Conservation (phyloP, 2,329 filamentous ascomycete genomes). For the Pseudogymnoascus sp. region DNA sequence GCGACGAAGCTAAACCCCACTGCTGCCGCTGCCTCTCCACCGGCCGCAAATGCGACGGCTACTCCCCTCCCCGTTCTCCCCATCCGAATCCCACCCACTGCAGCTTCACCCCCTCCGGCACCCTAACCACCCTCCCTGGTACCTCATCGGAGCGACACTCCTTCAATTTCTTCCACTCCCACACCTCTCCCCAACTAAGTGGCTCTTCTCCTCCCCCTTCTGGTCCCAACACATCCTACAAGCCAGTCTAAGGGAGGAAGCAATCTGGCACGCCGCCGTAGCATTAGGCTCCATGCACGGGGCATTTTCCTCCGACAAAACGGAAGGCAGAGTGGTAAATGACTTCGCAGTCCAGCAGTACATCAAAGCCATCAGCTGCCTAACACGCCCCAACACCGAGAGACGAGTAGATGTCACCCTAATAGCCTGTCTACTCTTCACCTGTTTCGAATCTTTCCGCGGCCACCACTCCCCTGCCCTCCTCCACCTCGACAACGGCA, state of each 20-base stretch:
- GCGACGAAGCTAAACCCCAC: conserved; percentile 17
- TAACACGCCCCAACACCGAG: neutral
- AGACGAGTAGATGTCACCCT: conserved; percentile 29
- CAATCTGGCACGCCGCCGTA: conserved; percentile 59
- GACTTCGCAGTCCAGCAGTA: conserved; percentile 53
- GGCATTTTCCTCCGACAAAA: conserved; percentile 48
- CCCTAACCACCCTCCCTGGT: conserved; percentile 15
- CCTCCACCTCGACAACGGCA: conserved; percentile 35
- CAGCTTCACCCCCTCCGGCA: neutral
- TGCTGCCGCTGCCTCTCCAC: conserved; percentile 19
- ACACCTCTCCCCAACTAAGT: conserved; percentile 53
- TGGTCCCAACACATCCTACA: conserved; percentile 55
- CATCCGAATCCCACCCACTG: neutral
- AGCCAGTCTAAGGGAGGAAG: conserved; percentile 50
- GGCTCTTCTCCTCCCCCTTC: conserved; percentile 56
- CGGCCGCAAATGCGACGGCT: conserved; percentile 22
- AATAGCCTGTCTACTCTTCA: conserved; percentile 41
- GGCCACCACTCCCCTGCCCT: conserved; percentile 32
- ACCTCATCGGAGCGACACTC: conserved; percentile 42
- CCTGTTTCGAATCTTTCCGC: conserved; percentile 46
- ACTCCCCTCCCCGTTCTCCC: conserved; percentile 7
- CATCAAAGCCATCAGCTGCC: conserved; percentile 39
- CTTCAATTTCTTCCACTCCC: conserved; percentile 52
- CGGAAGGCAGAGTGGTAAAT: conserved; percentile 22
- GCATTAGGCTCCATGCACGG: conserved; percentile 60